A percentile compares a stretch with the other conserved stretches of the same genome.
Conservation (phyloP, 2,329 filamentous ascomycete species). For the Fusarium sp. region DNA sequence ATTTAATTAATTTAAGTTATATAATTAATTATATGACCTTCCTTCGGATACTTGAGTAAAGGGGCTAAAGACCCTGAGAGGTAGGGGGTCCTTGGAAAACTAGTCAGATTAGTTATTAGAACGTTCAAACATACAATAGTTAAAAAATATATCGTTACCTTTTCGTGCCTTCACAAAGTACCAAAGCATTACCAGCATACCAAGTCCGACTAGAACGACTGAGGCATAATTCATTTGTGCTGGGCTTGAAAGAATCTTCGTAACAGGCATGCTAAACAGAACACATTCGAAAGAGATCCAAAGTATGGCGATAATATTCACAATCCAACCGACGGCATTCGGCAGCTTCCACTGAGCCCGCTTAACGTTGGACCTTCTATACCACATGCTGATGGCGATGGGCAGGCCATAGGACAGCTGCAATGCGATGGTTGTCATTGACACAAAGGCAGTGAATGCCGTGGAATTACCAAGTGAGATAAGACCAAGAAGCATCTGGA, state of each 20-base stretch:
- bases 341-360: not conserved
- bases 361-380: slow-evolving; percentile 66
- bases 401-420: slow-evolving; percentile 79
- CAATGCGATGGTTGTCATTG: slow-evolving; percentile 81
- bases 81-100: too few relatives aligned
- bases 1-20: too few relatives aligned
- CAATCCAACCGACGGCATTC: slow-evolving; percentile 65
- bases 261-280: slow-evolving; percentile 80
- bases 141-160: not conserved
- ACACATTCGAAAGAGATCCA: slow-evolving; percentile 78
- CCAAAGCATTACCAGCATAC: not conserved
- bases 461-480: slow-evolving; percentile 83
- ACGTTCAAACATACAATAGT: too few relatives aligned
- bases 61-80: too few relatives aligned
- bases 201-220: slow-evolving; percentile 72
- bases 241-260: slow-evolving; percentile 52
- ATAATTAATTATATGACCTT: too few relatives aligned
- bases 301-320: slow-evolving; percentile 73
- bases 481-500: slow-evolving; percentile 77
- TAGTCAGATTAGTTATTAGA: too few relatives aligned
- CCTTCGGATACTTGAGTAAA: too few relatives aligned
- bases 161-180: not conserved
- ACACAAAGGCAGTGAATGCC: slow-evolving; percentile 82
- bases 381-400: slow-evolving; percentile 74
- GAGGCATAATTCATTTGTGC: slow-evolving; percentile 72